Percentiles rank a stretch among this genome's conserved stretches.
phyloP scores from a whole-genome alignment of 805 yeast species.

The Candida sonorensis region DNA sequence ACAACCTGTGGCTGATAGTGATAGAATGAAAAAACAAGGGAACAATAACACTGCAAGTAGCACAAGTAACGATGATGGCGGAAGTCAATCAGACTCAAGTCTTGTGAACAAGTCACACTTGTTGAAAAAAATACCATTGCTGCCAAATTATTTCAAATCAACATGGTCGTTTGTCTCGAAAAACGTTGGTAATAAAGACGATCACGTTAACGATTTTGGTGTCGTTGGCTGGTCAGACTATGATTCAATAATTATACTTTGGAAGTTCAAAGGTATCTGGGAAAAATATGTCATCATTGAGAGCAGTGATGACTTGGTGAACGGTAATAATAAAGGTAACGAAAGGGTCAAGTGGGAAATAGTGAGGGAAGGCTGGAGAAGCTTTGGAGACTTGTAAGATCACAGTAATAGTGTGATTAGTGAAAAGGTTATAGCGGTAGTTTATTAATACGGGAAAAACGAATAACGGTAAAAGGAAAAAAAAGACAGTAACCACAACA shows the following conservation, averaged over 20 bases:
- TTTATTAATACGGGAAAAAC: too few species aligned
- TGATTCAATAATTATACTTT: slow-evolving; percentile 63
- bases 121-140: slow-evolving; percentile 51
- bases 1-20: slow-evolving; percentile 3
- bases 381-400: slow-evolving; percentile 36
- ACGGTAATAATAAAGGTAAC: slow-evolving; percentile 4
- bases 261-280: slow-evolving; percentile 74
- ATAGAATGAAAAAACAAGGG: too few species aligned
- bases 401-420: too few species aligned
- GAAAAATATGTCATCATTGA: slow-evolving; percentile 75
- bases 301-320: slow-evolving; percentile 23
- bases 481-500: too few species aligned
- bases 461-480: too few species aligned
- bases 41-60: too few species aligned
- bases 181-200: slow-evolving; percentile 37
- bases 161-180: slow-evolving; percentile 84
- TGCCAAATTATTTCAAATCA: slow-evolving; percentile 64
- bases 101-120: slow-evolving; percentile 54
- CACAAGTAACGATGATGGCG: too few species aligned
- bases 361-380: slow-evolving; percentile 67
- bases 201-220: slow-evolving; percentile 31
- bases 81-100: too few species aligned
- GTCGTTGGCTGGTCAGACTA: slow-evolving; percentile 73
- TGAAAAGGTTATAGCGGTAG: not conserved
- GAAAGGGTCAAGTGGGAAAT: slow-evolving; percentile 40